Conservation (phyloP, 495 filamentous ascomycete genomes). For the Diplogelasinospora grovesii region DNA sequence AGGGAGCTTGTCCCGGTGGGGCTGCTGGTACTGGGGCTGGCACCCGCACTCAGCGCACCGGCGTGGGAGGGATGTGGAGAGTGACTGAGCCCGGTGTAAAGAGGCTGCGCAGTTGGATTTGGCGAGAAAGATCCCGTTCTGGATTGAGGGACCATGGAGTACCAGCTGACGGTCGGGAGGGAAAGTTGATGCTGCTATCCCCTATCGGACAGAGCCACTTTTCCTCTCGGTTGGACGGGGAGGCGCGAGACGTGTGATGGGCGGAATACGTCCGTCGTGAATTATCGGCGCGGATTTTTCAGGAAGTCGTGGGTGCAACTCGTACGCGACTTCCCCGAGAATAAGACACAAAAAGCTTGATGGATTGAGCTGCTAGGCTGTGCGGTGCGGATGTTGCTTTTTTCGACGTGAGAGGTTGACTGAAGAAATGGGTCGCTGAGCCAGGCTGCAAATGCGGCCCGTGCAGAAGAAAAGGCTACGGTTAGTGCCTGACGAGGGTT, state of each 20-base stretch:
- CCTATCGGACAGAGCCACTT: slow-evolving; percentile 24
- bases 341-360: slow-evolving; percentile 12
- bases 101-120: slow-evolving; percentile 42
- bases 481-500: slow-evolving; percentile 1
- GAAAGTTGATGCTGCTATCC: slow-evolving; percentile 27
- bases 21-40: slow-evolving; percentile 60
- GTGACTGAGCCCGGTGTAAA: slow-evolving; percentile 41
- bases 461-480: slow-evolving; percentile 8
- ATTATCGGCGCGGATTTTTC: neutral
- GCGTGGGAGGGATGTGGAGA: slow-evolving; percentile 48
- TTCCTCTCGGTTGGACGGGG: slow-evolving; percentile 7
- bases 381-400: slow-evolving; percentile 16
- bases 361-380: slow-evolving; percentile 14
- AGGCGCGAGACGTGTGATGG: slow-evolving; percentile 4
- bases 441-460: slow-evolving; percentile 11
- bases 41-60: slow-evolving; percentile 47
- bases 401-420: slow-evolving; percentile 28
- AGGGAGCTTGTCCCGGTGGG: slow-evolving; percentile 56
- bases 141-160: slow-evolving; percentile 34
- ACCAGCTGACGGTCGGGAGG: slow-evolving; percentile 9
- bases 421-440: slow-evolving; percentile 28
- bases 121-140: slow-evolving; percentile 50
- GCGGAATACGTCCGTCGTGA: slow-evolving; percentile 1
- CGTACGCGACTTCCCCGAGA: slow-evolving; percentile 6
- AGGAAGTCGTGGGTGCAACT: slow-evolving; percentile 6